A percentile compares a stretch with the other conserved stretches of the same genome.
Evolutionary conservation across 768 basidiomycete genomes (phyloP).

Genomic region (Mycena capillaripes): DNA sequence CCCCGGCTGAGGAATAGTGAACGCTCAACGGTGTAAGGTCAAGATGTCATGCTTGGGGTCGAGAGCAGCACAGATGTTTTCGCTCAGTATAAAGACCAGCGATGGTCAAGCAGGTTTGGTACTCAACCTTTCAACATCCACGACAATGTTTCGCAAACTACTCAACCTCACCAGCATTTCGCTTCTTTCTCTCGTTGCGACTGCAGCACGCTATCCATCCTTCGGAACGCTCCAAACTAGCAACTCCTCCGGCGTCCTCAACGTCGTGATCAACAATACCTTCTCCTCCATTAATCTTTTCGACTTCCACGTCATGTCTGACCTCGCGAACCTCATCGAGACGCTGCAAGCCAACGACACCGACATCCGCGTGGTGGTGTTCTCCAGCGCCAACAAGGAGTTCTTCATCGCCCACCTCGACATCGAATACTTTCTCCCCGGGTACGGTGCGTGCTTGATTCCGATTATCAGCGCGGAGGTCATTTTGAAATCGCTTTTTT

Average conservation of each 20-base stretch:
- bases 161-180: too few species aligned
- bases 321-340: not conserved
- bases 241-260: not conserved
- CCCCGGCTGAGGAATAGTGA: too few species aligned
- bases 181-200: not conserved
- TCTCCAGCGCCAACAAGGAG: not conserved
- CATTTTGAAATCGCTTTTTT: not conserved
- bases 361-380: not conserved
- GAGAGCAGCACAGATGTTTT: too few species aligned
- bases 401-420: not conserved
- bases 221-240: not conserved
- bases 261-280: not conserved
- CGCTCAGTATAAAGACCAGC: too few species aligned
- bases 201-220: not conserved
- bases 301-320: not conserved
- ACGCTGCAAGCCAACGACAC: not conserved
- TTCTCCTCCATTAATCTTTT: not conserved
- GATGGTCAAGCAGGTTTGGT: too few species aligned
- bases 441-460: not conserved
- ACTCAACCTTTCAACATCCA: too few species aligned
- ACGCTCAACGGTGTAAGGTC: too few species aligned
- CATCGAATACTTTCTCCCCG: not conserved
- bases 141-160: too few species aligned
- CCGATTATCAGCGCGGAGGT: not conserved
- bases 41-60: too few species aligned